Evolutionary conservation across 169 alveolate species (phyloP).

Genomic region (Plasmodium sp.): DNA sequence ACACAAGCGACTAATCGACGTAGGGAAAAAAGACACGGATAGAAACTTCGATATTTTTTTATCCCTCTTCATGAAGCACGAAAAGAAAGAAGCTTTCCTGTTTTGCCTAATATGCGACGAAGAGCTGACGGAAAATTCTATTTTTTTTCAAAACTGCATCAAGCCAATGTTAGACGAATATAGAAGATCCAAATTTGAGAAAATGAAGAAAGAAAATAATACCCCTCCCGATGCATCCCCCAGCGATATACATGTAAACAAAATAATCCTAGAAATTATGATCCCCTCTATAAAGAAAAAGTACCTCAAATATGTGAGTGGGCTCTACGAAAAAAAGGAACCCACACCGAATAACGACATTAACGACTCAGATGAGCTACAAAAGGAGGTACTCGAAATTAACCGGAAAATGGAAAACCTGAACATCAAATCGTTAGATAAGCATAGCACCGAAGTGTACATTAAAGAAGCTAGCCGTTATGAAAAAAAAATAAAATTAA

Average conservation of each 20-base stretch:
- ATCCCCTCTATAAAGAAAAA: constrained; percentile 55
- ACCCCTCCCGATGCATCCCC: neutral
- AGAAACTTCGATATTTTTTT: constrained; percentile 55
- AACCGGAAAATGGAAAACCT: constrained; percentile 24
- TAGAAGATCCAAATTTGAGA: constrained; percentile 40
- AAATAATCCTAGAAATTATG: constrained; percentile 53
- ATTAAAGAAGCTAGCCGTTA: neutral
- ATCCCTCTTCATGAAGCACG: constrained; percentile 55
- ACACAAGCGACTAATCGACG: constrained; percentile 25
- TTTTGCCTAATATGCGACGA: constrained; percentile 46
- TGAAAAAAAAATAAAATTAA: constrained; percentile 66
- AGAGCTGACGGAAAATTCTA: constrained; percentile 36
- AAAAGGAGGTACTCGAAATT: constrained; percentile 41
- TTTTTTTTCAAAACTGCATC: constrained; percentile 32
- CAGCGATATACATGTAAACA: constrained; percentile 11
- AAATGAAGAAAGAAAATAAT: constrained; percentile 19
- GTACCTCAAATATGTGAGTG: constrained; percentile 27
- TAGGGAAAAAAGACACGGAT: constrained; percentile 12
- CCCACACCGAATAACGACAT: neutral
- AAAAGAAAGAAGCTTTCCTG: constrained; percentile 22
- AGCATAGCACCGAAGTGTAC: neutral
- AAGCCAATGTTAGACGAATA: constrained; percentile 64
- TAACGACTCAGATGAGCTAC: constrained; percentile 32
- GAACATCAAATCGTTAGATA: constrained; percentile 21
- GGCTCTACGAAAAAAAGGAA: constrained; percentile 15